These are phyloP conservation scores for Alternaria alternata DNA, from an alignment of 2,329 filamentous ascomycete genomes.

Conservation along the genomic window DNA sequence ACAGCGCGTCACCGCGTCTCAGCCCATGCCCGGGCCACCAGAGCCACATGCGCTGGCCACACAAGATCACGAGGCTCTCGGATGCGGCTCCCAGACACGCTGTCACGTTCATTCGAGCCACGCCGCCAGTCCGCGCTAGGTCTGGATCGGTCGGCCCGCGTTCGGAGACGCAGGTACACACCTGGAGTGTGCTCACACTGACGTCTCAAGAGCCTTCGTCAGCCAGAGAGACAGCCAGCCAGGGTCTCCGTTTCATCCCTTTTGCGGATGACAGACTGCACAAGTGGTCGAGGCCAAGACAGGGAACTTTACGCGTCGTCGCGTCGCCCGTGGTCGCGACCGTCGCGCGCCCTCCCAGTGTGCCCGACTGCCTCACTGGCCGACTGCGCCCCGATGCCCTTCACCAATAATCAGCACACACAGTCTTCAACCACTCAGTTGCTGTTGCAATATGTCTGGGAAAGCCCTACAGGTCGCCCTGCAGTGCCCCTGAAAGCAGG, in stretches of 20 bases:
- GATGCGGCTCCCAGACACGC: conserved; percentile 31
- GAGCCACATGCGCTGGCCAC: conserved; percentile 35
- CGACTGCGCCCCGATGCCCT: conserved; percentile 32
- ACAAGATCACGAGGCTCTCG: conserved; percentile 27
- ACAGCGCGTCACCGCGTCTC: conserved; percentile 28
- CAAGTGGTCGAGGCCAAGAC: conserved; percentile 19
- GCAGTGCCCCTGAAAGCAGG: conserved; percentile 12
- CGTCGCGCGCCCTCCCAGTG: conserved; percentile 14
- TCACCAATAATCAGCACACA: background rate
- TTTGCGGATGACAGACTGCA: conserved; percentile 16
- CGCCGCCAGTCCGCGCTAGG: conserved; percentile 14
- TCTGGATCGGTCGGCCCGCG: conserved; percentile 12
- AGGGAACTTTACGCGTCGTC: conserved; percentile 19
- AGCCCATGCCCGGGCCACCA: conserved; percentile 24
- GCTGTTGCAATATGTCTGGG: conserved; percentile 4
- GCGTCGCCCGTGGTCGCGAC: conserved; percentile 6
- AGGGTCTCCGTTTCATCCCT: conserved; percentile 34
- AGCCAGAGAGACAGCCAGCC: conserved; percentile 24
- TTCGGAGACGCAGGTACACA: conserved; percentile 40
- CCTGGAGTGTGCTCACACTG: conserved; percentile 13
- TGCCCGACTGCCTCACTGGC: background rate
- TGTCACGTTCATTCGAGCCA: conserved; percentile 32
- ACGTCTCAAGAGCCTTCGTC: conserved; percentile 21
- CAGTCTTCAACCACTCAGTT: background rate
- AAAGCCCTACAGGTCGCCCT: conserved; percentile 28